Percentiles rank a stretch among this genome's conserved stretches.
phyloP scores from a whole-genome alignment of 768 basidiomycete genomes.

The Rhizopogon vesiculosus region DNA sequence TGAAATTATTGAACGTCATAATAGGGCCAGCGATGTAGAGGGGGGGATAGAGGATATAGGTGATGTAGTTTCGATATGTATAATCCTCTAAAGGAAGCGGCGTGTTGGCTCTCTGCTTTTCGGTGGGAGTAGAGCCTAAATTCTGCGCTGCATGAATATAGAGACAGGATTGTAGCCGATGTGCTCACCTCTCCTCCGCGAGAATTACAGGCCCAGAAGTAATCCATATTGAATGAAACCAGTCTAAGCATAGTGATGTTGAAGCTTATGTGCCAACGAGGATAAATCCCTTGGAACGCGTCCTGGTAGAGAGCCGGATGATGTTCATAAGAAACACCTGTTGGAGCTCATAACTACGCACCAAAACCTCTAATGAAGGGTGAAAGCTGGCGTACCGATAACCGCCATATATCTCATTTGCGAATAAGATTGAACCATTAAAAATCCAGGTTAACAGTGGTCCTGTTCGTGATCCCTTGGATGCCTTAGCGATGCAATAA shows the following conservation, averaged over 20 bases:
- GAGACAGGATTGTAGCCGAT: too few species aligned
- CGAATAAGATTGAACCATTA: slow-evolving; percentile 69
- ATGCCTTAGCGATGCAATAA: slow-evolving; percentile 53
- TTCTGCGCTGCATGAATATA: slow-evolving; percentile 7
- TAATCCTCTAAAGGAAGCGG: slow-evolving; percentile 59
- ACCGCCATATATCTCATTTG: slow-evolving; percentile 72
- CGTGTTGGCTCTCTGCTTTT: slow-evolving; percentile 56
- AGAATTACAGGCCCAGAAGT: slow-evolving; percentile 70
- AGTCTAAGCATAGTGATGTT: slow-evolving; percentile 96
- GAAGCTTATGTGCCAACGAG: slow-evolving; percentile 91
- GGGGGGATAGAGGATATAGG: slow-evolving; percentile 89
- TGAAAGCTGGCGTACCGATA: slow-evolving; percentile 62
- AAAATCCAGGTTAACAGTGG: slow-evolving; percentile 71
- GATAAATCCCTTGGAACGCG: slow-evolving; percentile 66
- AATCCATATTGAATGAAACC: slow-evolving; percentile 91
- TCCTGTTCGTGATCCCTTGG: slow-evolving; percentile 36
- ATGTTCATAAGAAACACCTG: neutral
- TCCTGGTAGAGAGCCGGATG: slow-evolving; percentile 41
- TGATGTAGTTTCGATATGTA: slow-evolving; percentile 66
- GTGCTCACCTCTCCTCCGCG: slow-evolving; percentile 39
- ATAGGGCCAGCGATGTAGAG: slow-evolving; percentile 96
- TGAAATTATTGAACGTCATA: slow-evolving; percentile 92
- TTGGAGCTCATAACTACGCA: slow-evolving; percentile 30
- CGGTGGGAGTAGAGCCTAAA: slow-evolving; percentile 32
- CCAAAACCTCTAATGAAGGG: slow-evolving; percentile 53